phyloP scores from a whole-genome alignment of 805 yeast species.

The Yamadazyma tumulicola region DNA sequence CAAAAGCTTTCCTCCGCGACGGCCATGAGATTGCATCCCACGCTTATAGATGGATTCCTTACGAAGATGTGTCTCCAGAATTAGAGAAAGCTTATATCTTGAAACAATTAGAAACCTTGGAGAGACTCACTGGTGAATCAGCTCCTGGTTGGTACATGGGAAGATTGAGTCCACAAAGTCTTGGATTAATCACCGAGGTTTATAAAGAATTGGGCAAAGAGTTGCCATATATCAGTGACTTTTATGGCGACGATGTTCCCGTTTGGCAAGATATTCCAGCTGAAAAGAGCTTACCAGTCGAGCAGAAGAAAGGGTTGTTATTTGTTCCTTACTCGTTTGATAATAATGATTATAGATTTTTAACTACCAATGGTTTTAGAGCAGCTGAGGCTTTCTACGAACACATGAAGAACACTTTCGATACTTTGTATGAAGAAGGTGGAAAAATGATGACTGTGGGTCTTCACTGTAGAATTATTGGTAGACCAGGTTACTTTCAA shows the following conservation, averaged over 20 bases:
- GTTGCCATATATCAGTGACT: conserved; percentile 14
- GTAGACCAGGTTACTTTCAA: conserved; percentile 13
- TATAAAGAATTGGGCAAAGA: conserved; percentile 12
- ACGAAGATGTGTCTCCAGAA: conserved; percentile 12
- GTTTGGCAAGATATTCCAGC: conserved; percentile 16
- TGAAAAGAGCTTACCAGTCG: conserved; percentile 12
- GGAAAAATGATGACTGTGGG: conserved; percentile 17
- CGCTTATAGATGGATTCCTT: conserved; percentile 18
- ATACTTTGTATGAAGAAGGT: conserved; percentile 17
- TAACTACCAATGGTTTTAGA: conserved; percentile 19
- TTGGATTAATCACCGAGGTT: conserved; percentile 13
- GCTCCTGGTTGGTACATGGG: conserved; percentile 16
- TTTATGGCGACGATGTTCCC: conserved; percentile 17
- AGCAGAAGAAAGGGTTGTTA: conserved; percentile 20
- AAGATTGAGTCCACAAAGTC: conserved; percentile 14
- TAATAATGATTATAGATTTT: conserved; percentile 21
- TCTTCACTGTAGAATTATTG: conserved; percentile 14
- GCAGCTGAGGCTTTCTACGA: conserved; percentile 21
- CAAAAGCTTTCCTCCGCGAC: conserved; percentile 15
- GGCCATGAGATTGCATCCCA: conserved; percentile 17
- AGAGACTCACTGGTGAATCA: conserved; percentile 11
- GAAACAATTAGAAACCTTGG: conserved; percentile 11
- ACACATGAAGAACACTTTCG: conserved; percentile 33
- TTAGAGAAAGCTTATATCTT: conserved; percentile 14
- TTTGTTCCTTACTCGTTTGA: conserved; percentile 22